Evolutionary conservation across 1,284 basidiomycete species (phyloP), one percentile per base, ranked within the genome.

Genomic region (Sanguinoderma infundibulare): DNA sequence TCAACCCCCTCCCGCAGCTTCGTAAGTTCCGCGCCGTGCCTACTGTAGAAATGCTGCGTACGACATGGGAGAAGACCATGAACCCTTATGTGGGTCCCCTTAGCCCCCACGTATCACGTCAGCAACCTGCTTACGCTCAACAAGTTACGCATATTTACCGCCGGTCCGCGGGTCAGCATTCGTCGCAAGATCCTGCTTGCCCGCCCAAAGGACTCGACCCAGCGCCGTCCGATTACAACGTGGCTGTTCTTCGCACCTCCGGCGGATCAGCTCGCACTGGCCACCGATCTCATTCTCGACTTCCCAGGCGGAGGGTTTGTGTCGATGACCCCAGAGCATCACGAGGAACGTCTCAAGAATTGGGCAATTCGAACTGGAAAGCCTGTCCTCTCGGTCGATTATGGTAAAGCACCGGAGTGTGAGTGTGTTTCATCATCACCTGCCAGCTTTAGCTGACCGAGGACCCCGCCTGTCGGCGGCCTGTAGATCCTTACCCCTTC

Each of bases 371-470:
- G 83, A 60, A 95, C 92, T 0, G 85, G 90, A 7, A 89, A 88
- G 70, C 93, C 94, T 10, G 86, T 98, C 2, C 78, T 98, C 42
- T 85, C 93, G 7, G 86, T 98, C 53, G 94, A 98, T 69, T 98
- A 98, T 74, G 94, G 95, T 57, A 99, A 98, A 78, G 94, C 96
- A 28, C 96, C 96, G 6, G 95, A 97, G 82, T 95, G 94, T 95
- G 74, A 77, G 87, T 79, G 17, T 28, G 9, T 35, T 39, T 26
- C 30, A 26, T 53, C 4, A 17, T 53, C 26, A 3, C 32, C 17
- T 12, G 26, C 36, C 54, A 24, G 30, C 40, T 35, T 53, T n/a
- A 8, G 20, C 36, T 62, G 40, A 63, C 55, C 59, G 56, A 46
- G 22, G 49, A 53, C 30, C 42, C 26, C 46, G 53, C 32, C 24